A percentile compares a stretch with the other conserved stretches of the same genome.
Conservation (phyloP, 2,329 filamentous ascomycete genomes). For the Nannizziopsis arthrosporioides region DNA sequence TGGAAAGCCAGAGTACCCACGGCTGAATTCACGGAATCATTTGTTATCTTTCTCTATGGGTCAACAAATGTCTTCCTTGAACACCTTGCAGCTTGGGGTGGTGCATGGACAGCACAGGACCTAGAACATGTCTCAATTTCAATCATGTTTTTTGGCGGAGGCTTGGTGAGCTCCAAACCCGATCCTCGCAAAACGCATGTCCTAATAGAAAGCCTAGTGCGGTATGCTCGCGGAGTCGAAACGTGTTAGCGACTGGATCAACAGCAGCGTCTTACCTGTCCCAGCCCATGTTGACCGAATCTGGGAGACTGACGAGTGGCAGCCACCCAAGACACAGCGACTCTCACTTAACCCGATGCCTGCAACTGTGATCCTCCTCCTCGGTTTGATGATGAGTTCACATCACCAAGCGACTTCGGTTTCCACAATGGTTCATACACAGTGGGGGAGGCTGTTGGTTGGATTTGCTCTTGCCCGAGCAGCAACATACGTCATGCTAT, state of each 20-base stretch:
- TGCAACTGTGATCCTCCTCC: slow-evolving; percentile 68
- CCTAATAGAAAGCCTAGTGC: slow-evolving; percentile 38
- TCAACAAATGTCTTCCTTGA: slow-evolving; percentile 85
- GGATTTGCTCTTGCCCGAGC: slow-evolving; percentile 68
- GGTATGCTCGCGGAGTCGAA: slow-evolving; percentile 78
- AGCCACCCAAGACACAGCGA: slow-evolving; percentile 54
- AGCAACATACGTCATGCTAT: slow-evolving; percentile 68
- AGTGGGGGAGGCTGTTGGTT: slow-evolving; percentile 79
- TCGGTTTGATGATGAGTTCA: slow-evolving; percentile 91
- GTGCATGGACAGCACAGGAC: slow-evolving; percentile 63
- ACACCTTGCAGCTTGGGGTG: slow-evolving; percentile 63
- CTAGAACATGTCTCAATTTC: slow-evolving; percentile 89
- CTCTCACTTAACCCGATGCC: slow-evolving; percentile 83
- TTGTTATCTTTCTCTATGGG: slow-evolving; percentile 82
- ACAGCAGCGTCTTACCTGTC: slow-evolving; percentile 34
- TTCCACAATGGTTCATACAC: slow-evolving; percentile 82
- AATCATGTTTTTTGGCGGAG: slow-evolving; percentile 84
- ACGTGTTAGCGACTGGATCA: slow-evolving; percentile 48
- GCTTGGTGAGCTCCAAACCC: slow-evolving; percentile 50
- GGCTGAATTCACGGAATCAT: slow-evolving; percentile 81
- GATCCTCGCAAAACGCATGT: background rate
- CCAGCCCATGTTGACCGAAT: slow-evolving; percentile 6
- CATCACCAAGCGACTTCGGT: slow-evolving; percentile 76
- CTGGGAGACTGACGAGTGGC: slow-evolving; percentile 38
- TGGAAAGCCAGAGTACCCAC: slow-evolving; percentile 55